Base-by-base conservation (phyloP, 179 eudicot genomes). In the Amaranthus tricolor region DNA sequence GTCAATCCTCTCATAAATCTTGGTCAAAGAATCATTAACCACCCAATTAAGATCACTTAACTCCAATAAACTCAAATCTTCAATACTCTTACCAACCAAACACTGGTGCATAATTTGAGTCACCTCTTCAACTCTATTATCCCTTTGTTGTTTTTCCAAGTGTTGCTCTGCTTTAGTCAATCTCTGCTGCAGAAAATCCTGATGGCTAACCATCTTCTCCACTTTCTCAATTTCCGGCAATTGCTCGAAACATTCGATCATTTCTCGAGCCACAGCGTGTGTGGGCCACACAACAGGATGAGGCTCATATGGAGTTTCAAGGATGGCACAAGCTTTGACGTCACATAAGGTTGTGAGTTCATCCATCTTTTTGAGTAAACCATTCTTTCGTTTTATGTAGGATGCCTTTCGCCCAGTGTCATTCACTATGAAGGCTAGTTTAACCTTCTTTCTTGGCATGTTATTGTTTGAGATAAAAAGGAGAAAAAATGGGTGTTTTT, bases 401-500 rank as follows among this genome's bases (percentile, higher is more conserved):
- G 91, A 86, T 1, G 94, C 86, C 69, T 88, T 89, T 60, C 94
- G 76, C 14, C 89, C 84, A 8, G 91, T 80, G 66, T 89, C 87
- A 53, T 85, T 86, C 7, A 83, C 24, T 73, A 89, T 88, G 78
- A 80, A 89, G 20, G 90, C 87, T 19, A 88, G 79, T 74, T 86
- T 86, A 66, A 89, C 89, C 82, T 88, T 86, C 86, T 87, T 86
- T 64, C 91, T 83, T n/a, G 90, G 83, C 94, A 89, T 89, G 79
- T 69, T n/a, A n/a, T n/a, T 50, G n/a, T 44, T 17, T 24, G 66
- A 12, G 60, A 68, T 40, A 31, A 21, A n/a, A 13, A 59, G 6
- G 8, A 52, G 13, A 45, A 31, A 31, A 31, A 21, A 45, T 24
- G 31, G 11, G 40, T 21, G n/a, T 9, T 53, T 20, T 43, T 13